Evolutionary conservation across 2,329 filamentous ascomycete genomes (phyloP).

Genomic region (Exophiala lecanii-corni): DNA sequence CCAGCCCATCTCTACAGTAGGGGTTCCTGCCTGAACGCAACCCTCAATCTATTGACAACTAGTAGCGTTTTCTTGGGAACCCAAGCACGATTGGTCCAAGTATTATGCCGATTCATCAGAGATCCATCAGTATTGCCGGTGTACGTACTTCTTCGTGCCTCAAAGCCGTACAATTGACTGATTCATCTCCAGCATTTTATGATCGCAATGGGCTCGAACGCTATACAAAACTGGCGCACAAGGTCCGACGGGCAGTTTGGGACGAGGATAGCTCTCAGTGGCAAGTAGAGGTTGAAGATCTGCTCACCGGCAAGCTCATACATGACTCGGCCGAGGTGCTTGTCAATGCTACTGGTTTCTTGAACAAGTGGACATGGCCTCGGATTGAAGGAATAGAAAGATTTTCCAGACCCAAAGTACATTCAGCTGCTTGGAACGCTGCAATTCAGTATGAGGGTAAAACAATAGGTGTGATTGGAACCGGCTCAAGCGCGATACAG

Average conservation of each 20-base stretch:
- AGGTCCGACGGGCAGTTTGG: constrained; percentile 2
- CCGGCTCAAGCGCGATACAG: constrained; percentile 32
- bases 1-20: constrained; percentile 54
- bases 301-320: neutral
- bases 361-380: constrained; percentile 41
- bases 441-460: constrained; percentile 48
- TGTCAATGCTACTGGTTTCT: constrained; percentile 36
- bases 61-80: constrained; percentile 48
- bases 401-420: neutral
- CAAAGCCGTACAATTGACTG: constrained; percentile 2
- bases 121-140: constrained; percentile 37
- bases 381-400: constrained; percentile 10
- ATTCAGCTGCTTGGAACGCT: constrained; percentile 29
- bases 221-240: constrained; percentile 5
- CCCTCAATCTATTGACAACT: constrained; percentile 61
- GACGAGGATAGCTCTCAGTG: constrained; percentile 13
- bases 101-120: constrained; percentile 33
- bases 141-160: constrained; percentile 36
- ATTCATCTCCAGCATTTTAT: constrained; percentile 1
- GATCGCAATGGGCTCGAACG: constrained; percentile 3
- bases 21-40: constrained; percentile 62
- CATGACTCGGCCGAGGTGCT: constrained; percentile 26
- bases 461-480: constrained; percentile 45
- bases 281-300: neutral
- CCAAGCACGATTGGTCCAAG: constrained; percentile 19